phyloP scores from a whole-genome alignment of 139 green algal species.

The Pleodorina starrii region DNA sequence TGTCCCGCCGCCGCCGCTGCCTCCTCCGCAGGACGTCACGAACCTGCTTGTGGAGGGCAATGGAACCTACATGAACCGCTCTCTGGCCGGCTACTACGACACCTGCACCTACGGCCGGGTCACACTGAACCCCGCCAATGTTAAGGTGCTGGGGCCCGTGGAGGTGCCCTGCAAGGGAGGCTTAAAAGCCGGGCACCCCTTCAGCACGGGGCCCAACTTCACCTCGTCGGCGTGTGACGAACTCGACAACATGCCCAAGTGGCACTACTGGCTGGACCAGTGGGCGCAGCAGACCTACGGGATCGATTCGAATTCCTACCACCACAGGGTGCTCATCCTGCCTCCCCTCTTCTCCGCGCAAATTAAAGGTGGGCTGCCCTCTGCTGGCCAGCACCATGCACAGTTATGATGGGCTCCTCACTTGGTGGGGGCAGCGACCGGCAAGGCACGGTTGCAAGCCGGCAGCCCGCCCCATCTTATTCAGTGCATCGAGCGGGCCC shows the following conservation, averaged over 20 bases:
- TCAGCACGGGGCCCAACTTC: background rate
- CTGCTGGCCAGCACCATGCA: too few relatives aligned
- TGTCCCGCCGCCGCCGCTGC: background rate
- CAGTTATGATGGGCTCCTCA: too few relatives aligned
- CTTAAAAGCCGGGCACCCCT: background rate
- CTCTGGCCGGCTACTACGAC: background rate
- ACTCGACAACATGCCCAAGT: background rate
- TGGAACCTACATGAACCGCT: background rate
- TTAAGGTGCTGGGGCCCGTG: background rate
- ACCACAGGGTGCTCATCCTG: background rate
- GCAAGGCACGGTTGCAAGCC: too few relatives aligned
- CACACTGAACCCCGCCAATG: background rate
- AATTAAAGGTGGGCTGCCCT: background rate
- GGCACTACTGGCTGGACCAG: background rate
- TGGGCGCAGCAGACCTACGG: background rate
- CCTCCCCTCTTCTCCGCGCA: background rate
- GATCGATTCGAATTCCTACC: background rate
- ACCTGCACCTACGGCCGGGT: constrained; percentile 2
- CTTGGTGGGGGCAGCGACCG: too few relatives aligned
- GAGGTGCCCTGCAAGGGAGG: background rate
- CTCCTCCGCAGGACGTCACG: background rate
- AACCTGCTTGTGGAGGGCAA: background rate
- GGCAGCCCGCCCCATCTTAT: too few relatives aligned
- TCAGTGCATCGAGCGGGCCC: too few relatives aligned
- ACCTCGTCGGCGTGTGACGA: background rate